Percentiles rank a stretch among this genome's conserved stretches.
These are phyloP conservation scores for Psilocybe azurescens DNA, from an alignment of 768 basidiomycete species.

Conservation along the genomic window DNA sequence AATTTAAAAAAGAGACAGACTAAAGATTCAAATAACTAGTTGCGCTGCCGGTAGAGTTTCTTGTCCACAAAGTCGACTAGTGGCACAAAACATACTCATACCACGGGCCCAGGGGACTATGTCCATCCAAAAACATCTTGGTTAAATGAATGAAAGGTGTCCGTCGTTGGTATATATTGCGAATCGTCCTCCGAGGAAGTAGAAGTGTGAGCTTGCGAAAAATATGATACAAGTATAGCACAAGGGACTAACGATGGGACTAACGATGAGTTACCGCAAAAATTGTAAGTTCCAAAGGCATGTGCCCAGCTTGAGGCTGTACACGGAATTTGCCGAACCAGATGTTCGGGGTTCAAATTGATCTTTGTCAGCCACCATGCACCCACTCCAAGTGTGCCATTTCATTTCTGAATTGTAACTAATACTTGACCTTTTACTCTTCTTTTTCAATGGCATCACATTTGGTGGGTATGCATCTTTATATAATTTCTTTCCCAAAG, in stretches of 20 bases:
- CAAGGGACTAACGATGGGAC: background rate
- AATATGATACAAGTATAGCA: background rate
- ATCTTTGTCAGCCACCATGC: constrained; percentile 1
- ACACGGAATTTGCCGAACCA: background rate
- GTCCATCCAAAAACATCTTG: too few relatives aligned
- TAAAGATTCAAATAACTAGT: too few relatives aligned
- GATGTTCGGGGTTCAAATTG: background rate
- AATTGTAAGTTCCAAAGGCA: too few relatives aligned
- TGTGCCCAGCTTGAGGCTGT: background rate
- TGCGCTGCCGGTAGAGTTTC: too few relatives aligned
- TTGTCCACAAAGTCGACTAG: too few relatives aligned
- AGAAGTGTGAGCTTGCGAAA: constrained; percentile 2
- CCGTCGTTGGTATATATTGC: too few relatives aligned
- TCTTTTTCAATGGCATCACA: constrained; percentile 66
- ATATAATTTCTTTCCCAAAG: background rate
- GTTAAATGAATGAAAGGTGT: too few relatives aligned
- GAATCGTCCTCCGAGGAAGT: background rate
- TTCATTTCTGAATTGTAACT: background rate
- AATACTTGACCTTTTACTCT: constrained; percentile 8
- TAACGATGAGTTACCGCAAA: too few relatives aligned
- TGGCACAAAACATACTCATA: too few relatives aligned
- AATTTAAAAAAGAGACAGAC: too few relatives aligned
- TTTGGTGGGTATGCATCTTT: constrained; percentile 54
- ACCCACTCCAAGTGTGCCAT: background rate
- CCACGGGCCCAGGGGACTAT: too few relatives aligned